Evolutionary conservation across 352 stramenopile genomes (phyloP), one percentile per base, ranked within the genome.

Genomic region (Globisporangium nunn): DNA sequence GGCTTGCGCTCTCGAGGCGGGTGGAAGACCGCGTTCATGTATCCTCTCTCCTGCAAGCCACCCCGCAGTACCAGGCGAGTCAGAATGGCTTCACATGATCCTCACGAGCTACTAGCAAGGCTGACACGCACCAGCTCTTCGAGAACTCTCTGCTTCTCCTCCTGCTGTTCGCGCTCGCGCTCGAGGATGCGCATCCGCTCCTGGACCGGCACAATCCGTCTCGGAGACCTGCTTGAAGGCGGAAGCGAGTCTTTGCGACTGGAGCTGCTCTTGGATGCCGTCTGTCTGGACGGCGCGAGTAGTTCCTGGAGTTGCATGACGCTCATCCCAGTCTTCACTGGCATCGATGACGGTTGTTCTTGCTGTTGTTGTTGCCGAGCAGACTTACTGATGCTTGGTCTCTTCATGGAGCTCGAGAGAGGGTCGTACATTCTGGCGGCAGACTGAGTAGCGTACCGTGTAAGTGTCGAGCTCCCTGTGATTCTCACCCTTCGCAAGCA

Each of bases 341-440:
- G 48, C 1, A 50, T 72, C 14, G 62, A 74, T 11, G 63, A 51
- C 33, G 29, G 4, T 43, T 31, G 48, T 2, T 29, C 18, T 6
- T 40, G 35, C 3, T 46, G 40, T 23, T 46, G 40, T 15, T 46
- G 40, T 46, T 49, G 58, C n/a, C 51, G 63, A 43, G 51, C 50
- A 8, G 50, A 40, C 29, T 44, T 62, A 39, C 67, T 54, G 15
- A 10, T 66, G 17, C 58, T 66, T 30, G 17, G 47, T 60, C 61
- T 54, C 23, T 54, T 48, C 7, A 74, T 63, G 3, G 50, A 56
- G 48, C 71, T 76, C 31, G 74, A 87, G 8, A 83, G 45, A 4
- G 81, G 78, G 33, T 89, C 68, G 54, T 88, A 93, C 74, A 90
- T 81, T 12, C 80, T 73, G 2, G 80, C 72, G 0, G 80, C 82